Evolutionary conservation across 1,284 basidiomycete genomes (phyloP), one percentile per base, ranked within the genome.

Genomic region (Prillingera fragicola): DNA sequence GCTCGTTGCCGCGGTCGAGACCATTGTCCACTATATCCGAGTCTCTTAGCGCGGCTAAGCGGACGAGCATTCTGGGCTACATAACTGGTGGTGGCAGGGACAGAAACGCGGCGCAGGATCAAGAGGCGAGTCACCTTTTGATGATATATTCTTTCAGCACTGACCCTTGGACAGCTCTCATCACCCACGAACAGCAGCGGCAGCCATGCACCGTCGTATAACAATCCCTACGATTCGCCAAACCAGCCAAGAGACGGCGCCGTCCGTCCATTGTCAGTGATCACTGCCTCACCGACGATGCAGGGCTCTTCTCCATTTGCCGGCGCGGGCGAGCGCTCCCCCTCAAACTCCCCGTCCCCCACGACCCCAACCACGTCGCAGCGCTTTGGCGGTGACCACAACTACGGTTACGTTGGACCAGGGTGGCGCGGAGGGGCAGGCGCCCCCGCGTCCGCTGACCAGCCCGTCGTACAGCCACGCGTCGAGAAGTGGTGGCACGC

Each of bases 401-500:
- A 39, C 1, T 56, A 54, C 26, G 50, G 55, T 2, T 65, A 62
- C 34, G 52, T 40, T 5, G 64, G 64, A 1, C 48, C 57, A 3
- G 43, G 47, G 6, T 66, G 62, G 63, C 43, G 60, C 10, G 60
- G 60, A 5, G 59, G 63, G 19, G 55, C 48, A 12, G 55, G 45
- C 7, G 43, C 39, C 13, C 13, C 31, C n/a, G 40, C 39, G 12
- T 14, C 27, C 14, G 17, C 14, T 15, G 23, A 35, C 5, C 41
- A 41, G 37, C 8, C 23, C 33, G 26, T 12, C 27, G 22, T 19
- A 12, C 46, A 44, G 13, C 27, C 42, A 12, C 41, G 38, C 19
- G 48, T 48, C n/a, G 66, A 68, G 25, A 56, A 54, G 38, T 68
- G 66, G 66, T 68, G 66, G 66, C 60, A 66, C 45, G 57, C 64